A percentile compares a stretch with the other conserved stretches of the same genome.
Conservation (phyloP, 345 rosid species). For the Trapa bicornis region DNA sequence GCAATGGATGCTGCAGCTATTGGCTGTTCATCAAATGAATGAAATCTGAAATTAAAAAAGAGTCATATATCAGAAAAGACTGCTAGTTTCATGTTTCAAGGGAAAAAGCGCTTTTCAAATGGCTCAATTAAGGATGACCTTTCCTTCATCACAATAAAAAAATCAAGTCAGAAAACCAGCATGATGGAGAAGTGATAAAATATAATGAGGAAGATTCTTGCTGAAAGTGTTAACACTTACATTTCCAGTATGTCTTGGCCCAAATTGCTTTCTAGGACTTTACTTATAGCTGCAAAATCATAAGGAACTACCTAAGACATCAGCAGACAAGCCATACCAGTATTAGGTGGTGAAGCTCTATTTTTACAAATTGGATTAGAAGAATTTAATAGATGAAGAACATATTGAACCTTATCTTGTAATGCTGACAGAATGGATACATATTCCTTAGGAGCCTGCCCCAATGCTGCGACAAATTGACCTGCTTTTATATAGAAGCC, state of each 20-base stretch:
- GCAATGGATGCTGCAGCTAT: conserved; percentile 96
- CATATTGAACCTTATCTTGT: conserved; percentile 53
- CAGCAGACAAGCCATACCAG: conserved; percentile 2
- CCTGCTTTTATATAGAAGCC: conserved; percentile 91
- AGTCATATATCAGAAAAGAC: background rate
- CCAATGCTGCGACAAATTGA: conserved; percentile 67
- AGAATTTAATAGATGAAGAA: background rate
- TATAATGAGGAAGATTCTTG: background rate
- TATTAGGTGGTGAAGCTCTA: background rate
- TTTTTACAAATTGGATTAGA: background rate
- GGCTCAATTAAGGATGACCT: background rate
- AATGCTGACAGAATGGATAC: conserved; percentile 51
- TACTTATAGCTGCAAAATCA: conserved; percentile 46
- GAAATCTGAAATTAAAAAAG: conserved; percentile 31
- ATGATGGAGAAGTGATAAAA: background rate
- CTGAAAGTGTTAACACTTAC: conserved; percentile 23
- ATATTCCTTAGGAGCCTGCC: conserved; percentile 72
- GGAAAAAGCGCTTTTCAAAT: background rate
- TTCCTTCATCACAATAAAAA: background rate
- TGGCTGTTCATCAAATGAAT: conserved; percentile 71
- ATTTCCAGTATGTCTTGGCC: conserved; percentile 44
- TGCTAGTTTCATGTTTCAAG: background rate
- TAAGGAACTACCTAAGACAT: conserved; percentile 60
- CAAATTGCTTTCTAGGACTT: conserved; percentile 39
- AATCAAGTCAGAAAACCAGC: background rate